Base-by-base conservation (phyloP, 345 rosid species). In the Acer campestre region DNA sequence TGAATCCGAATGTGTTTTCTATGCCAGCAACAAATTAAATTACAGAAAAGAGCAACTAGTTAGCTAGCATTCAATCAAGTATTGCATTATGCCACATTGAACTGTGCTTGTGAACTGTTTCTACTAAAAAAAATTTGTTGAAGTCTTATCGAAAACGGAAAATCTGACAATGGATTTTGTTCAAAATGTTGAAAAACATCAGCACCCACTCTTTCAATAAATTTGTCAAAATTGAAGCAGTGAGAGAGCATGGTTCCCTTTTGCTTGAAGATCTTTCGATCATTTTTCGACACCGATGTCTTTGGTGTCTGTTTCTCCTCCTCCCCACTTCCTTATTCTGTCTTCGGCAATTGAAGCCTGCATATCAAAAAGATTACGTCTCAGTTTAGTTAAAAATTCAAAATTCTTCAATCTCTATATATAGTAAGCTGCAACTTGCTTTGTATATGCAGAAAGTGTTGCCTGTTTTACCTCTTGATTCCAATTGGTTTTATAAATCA, bases 401-500 rank as follows among this genome's bases (percentile, higher is more conserved):
- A 53, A 14, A 53, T 16, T 16, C 20, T 53, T 16, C 58, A 17
- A 63, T n/a, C 49, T 62, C 46, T 23, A 42, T 14, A 14, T 48
- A 14, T 12, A 12, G 1, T 31, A 31, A 31, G 38, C 38, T 23
- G 25, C 46, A 14, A 49, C 55, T 56, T 56, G 61, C 10, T 56
- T 56, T 56, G n/a, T 56, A 22, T 59, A 59, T 75, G n/a, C 13
- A 48, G 63, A 59, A 59, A n/a, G 63, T 18, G 63, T 59, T 16
- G 64, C 10, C 27, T 27, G 63, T 4, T 59, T 68, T 64, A 87
- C 97, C 89, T 93, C 98, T 76, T 58, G 82, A 79, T 62, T 85
- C 98, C 98, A 93, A 61, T 91, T 90, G 25, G 98, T 90, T 77
- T 75, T 89, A 70, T 81, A 89, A 25, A 91, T 80, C 93, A 93